A percentile compares a stretch with the other conserved stretches of the same genome.
These are phyloP conservation scores for Coemansia sp. DNA, from an alignment of 192 early-diverging fungal species.

Conservation along the genomic window DNA sequence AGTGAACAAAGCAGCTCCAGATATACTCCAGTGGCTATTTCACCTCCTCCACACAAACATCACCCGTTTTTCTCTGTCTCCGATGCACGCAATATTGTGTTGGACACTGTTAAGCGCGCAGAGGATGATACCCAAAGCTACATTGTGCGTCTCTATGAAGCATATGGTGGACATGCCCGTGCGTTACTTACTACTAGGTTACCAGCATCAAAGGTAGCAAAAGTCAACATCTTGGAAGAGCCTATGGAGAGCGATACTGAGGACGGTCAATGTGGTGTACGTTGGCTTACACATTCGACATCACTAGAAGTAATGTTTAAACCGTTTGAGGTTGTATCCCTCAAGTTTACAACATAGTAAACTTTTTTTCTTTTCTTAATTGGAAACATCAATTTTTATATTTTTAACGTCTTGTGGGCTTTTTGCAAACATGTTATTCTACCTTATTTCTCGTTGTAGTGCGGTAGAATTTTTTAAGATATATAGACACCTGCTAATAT, in stretches of 20 bases:
- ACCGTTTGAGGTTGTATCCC: slow-evolving; percentile 68
- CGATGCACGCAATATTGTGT: slow-evolving; percentile 64
- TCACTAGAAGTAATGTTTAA: slow-evolving; percentile 50
- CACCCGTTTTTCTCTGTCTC: slow-evolving; percentile 40
- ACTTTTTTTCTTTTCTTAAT: too few species aligned
- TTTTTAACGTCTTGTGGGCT: background rate
- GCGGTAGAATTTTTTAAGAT: too few species aligned
- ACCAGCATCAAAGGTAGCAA: slow-evolving; percentile 30
- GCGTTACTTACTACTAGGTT: slow-evolving; percentile 22
- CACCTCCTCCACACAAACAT: background rate
- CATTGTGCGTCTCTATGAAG: slow-evolving; percentile 85
- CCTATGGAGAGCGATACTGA: slow-evolving; percentile 36
- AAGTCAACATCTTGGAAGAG: slow-evolving; percentile 84
- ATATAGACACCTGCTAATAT: too few species aligned
- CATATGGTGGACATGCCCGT: slow-evolving; percentile 72
- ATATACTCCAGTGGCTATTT: background rate
- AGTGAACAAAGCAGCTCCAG: background rate
- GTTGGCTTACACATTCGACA: slow-evolving; percentile 27
- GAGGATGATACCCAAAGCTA: slow-evolving; percentile 69
- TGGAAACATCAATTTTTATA: background rate
- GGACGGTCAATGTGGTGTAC: background rate
- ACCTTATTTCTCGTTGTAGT: too few species aligned
- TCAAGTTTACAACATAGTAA: slow-evolving; percentile 45
- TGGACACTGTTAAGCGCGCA: slow-evolving; percentile 89
- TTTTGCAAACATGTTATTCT: too few species aligned